Conservation (phyloP, 345 rosid genomes). For the Brassica rapa region DNA sequence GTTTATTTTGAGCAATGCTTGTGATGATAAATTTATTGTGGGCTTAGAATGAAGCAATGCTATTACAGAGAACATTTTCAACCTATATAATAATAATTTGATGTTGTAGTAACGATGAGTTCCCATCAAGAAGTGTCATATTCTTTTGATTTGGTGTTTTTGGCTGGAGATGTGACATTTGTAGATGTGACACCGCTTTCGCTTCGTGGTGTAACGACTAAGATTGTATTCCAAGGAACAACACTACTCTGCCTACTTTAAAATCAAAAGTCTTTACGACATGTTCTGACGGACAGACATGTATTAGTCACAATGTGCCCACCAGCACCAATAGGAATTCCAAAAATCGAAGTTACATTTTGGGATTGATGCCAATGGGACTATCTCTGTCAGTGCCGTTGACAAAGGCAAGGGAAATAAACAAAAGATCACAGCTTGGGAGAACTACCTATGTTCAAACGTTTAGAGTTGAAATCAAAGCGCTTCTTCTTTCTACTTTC, state of each 20-base stretch:
- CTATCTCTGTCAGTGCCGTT: conserved; percentile 73
- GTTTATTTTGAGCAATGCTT: conserved; percentile 12
- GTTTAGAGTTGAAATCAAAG: neutral
- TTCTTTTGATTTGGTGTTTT: conserved; percentile 51
- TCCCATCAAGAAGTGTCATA: neutral
- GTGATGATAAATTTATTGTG: neutral
- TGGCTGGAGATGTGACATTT: conserved; percentile 79
- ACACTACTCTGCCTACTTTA: conserved; percentile 86
- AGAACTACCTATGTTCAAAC: neutral
- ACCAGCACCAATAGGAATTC: conserved; percentile 88
- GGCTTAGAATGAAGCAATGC: neutral
- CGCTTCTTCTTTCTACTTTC: neutral
- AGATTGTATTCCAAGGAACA: conserved; percentile 77
- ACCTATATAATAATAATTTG: neutral
- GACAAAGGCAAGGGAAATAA: conserved; percentile 93
- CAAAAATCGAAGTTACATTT: conserved; percentile 85
- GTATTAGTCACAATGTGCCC: conserved; percentile 91
- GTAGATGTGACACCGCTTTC: conserved; percentile 86
- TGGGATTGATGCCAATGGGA: conserved; percentile 76
- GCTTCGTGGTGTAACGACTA: conserved; percentile 87
- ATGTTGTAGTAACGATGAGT: neutral
- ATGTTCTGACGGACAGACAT: conserved; percentile 93
- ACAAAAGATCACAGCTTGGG: conserved; percentile 55
- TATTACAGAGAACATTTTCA: conserved; percentile 1
- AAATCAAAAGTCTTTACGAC: conserved; percentile 91